phyloP scores from a whole-genome alignment of 805 yeast species.

The Starmerella apicola region DNA sequence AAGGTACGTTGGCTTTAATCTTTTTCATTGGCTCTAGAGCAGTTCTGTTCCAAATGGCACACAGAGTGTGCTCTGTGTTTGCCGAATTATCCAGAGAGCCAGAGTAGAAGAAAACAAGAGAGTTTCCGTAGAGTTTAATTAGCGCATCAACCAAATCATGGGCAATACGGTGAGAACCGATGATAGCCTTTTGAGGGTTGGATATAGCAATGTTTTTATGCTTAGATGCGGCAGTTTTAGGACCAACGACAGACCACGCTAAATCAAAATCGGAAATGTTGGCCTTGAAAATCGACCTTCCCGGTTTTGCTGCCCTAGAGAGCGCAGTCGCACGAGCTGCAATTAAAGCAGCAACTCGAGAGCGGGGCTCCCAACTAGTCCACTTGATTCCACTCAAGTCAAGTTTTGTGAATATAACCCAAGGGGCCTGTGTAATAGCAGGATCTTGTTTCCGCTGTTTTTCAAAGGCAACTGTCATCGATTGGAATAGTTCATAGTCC shows the following conservation, averaged over 20 bases:
- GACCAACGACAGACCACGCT: constrained; percentile 45
- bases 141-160: constrained; percentile 50
- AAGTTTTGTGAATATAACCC: constrained; percentile 68
- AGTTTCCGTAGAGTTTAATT: constrained; percentile 49
- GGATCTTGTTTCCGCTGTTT: constrained; percentile 69
- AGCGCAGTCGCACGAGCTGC: constrained; percentile 81
- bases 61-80: constrained; percentile 39
- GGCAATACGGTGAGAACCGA: constrained; percentile 48
- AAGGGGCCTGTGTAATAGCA: constrained; percentile 61
- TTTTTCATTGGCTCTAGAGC: constrained; percentile 41
- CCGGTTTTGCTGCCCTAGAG: constrained; percentile 35
- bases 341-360: constrained; percentile 47
- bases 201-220: constrained; percentile 33
- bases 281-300: constrained; percentile 60
- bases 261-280: constrained; percentile 78
- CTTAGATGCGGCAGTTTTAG: constrained; percentile 32
- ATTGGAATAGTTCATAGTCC: constrained; percentile 48
- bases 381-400: constrained; percentile 83
- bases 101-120: constrained; percentile 53
- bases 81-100: constrained; percentile 34
- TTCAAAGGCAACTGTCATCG: constrained; percentile 51
- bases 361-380: constrained; percentile 44
- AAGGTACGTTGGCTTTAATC: constrained; percentile 70
- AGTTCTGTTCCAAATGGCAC: constrained; percentile 72
- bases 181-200: constrained; percentile 27